Evolutionary conservation across 495 filamentous ascomycete genomes (phyloP).

Genomic region (Lasiosphaeria miniovina): DNA sequence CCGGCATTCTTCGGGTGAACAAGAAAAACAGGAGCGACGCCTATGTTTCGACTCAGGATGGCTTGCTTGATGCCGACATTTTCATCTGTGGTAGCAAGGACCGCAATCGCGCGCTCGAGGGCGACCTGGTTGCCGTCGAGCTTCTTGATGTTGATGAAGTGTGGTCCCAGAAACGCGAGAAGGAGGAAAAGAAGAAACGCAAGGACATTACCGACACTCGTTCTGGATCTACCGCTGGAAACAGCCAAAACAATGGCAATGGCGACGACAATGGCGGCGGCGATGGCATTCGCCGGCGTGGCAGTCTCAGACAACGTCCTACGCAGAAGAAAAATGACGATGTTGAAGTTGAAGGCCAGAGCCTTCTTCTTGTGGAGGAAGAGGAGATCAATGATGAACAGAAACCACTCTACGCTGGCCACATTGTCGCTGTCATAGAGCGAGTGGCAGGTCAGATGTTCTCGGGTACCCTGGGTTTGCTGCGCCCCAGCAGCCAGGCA

Average conservation of each 20-base stretch:
- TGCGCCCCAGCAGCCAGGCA: conserved; percentile 95
- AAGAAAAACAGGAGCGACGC: conserved; percentile 99
- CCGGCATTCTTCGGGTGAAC: conserved; percentile 95
- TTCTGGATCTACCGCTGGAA: conserved; percentile 66
- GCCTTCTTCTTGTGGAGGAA: conserved; percentile 91
- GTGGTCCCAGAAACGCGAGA: conserved; percentile 97
- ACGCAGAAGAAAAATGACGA: conserved; percentile 99
- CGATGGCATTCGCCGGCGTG: conserved; percentile 84
- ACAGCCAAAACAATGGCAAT: conserved; percentile 64
- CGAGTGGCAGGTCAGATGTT: conserved; percentile 98
- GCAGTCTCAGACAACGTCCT: conserved; percentile 91
- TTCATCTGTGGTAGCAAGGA: conserved; percentile 99
- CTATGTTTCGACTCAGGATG: conserved; percentile 90
- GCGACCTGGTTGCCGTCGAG: conserved; percentile 92
- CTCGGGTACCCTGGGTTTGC: conserved; percentile 87
- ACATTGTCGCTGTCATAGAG: conserved; percentile 96
- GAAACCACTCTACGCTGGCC: conserved; percentile 94
- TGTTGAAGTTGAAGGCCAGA: conserved; percentile 97
- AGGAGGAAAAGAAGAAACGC: conserved; percentile 99
- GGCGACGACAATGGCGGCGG: conserved; percentile 66
- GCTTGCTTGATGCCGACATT: conserved; percentile 88
- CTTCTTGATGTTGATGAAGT: conserved; percentile 97
- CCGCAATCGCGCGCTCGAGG: conserved; percentile 91
- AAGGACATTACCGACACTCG: conserved; percentile 96
- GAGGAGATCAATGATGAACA: conserved; percentile 98